These are phyloP conservation scores for Yamadazyma sp. DNA, from an alignment of 1,139 yeast genomes.

Conservation along the genomic window DNA sequence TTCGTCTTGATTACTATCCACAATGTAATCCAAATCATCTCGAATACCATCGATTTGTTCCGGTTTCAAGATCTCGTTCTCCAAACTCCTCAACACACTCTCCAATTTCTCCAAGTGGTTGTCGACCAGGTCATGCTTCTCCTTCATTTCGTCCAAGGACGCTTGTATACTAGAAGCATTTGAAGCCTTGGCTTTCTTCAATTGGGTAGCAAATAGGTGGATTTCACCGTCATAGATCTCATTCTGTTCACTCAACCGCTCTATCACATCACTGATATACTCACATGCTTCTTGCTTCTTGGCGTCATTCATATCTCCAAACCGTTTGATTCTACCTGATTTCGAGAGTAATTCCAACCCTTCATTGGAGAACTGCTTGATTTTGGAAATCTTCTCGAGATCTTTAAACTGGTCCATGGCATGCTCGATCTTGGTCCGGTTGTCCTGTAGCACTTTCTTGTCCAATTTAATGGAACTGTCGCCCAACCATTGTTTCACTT, in stretches of 20 bases:
- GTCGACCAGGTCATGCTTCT: conserved; percentile 70
- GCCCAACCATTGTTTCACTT: conserved; percentile 92
- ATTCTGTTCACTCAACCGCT: conserved; percentile 79
- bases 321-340: conserved; percentile 23
- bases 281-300: conserved; percentile 75
- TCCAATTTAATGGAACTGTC: conserved; percentile 93
- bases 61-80: conserved; percentile 80
- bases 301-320: conserved; percentile 70
- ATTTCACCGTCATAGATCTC: conserved; percentile 79
- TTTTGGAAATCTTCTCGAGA: conserved; percentile 90
- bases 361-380: conserved; percentile 93
- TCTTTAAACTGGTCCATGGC: conserved; percentile 98
- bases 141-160: conserved; percentile 60
- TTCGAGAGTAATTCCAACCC: conserved; percentile 72
- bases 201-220: conserved; percentile 48
- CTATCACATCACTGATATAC: conserved; percentile 73
- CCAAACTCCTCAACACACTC: conserved; percentile 71
- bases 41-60: conserved; percentile 77
- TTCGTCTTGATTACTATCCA: conserved; percentile 93
- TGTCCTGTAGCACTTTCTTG: conserved; percentile 68
- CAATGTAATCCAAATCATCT: conserved; percentile 92
- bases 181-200: conserved; percentile 55
- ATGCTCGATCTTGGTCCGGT: conserved; percentile 79
- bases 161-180: conserved; percentile 38
- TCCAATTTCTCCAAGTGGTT: conserved; percentile 82